These are phyloP conservation scores for Rhodomyrtus tomentosa DNA, from an alignment of 345 rosid species.

Conservation along the genomic window DNA sequence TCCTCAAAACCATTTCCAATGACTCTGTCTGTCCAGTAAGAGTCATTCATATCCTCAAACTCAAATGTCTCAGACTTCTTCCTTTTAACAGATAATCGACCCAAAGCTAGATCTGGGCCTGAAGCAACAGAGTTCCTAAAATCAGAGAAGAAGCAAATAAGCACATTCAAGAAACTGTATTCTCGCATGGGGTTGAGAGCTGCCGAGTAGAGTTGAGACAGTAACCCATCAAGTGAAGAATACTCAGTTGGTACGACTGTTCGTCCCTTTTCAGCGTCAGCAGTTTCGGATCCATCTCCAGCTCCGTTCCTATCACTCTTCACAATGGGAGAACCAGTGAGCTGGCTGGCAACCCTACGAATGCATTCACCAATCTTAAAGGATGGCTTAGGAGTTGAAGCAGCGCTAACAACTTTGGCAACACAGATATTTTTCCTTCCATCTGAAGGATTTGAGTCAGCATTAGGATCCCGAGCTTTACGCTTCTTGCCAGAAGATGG, in stretches of 20 bases:
- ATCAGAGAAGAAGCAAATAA: slow-evolving; percentile 60
- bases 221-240: slow-evolving; percentile 53
- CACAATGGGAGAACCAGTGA: slow-evolving; percentile 63
- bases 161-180: slow-evolving; percentile 27
- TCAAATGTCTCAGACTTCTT: slow-evolving; percentile 65
- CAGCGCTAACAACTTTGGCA: slow-evolving; percentile 39
- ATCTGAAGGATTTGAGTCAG: slow-evolving; percentile 24
- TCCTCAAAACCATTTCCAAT: slow-evolving; percentile 85
- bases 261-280: slow-evolving; percentile 25
- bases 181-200: slow-evolving; percentile 56
- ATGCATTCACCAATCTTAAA: slow-evolving; percentile 92
- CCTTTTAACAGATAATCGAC: slow-evolving; percentile 34
- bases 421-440: slow-evolving; percentile 52
- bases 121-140: slow-evolving; percentile 52
- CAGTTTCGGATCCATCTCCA: slow-evolving; percentile 23
- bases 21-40: slow-evolving; percentile 90
- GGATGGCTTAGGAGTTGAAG: slow-evolving; percentile 43
- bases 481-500: slow-evolving; percentile 41
- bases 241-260: slow-evolving; percentile 17
- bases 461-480: slow-evolving; percentile 33
- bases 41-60: slow-evolving; percentile 87
- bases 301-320: slow-evolving; percentile 35
- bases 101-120: slow-evolving; percentile 20
- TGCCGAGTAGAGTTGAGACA: slow-evolving; percentile 49
- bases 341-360: slow-evolving; percentile 84